Base-by-base conservation (phyloP, 2,329 filamentous ascomycete genomes). In the Stagonosporopsis chrysanthemi region DNA sequence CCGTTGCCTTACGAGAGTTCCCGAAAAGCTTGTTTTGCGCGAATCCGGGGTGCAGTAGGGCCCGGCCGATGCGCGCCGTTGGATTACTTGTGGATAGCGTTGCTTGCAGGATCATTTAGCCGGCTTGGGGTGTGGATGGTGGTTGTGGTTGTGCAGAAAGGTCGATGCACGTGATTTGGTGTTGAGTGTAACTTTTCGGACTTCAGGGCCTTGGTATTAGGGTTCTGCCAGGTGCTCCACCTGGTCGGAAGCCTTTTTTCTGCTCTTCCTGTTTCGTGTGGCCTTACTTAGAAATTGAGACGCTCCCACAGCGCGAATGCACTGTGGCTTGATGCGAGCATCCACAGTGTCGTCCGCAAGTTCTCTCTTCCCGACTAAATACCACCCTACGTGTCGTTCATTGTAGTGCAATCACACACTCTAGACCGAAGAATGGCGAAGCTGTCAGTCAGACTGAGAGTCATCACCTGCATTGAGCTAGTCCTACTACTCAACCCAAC, bases 11-110 rank as follows among this genome's bases (percentile, higher is more conserved):
- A 47, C 50, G 50, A 46, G 26, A 40, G 50, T 36, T 46, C 42
- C 50, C 50, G 50, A 53, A 53, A 53, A 47, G 50, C 50, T 53
- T 53, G 36, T 45, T 26, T 28, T 11, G 35, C 11, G 35, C 12
- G 6, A 40, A 40, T 24, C 38, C 12, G 38, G 38, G 38, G 38
- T 40, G 22, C 38, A 40, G 38, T 40, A 40, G 38, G 36, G 38
- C 38, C 26, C 38, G 38, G 38, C 38, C 26, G 19, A 40, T 23
- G 22, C 38, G 38, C 46, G 24, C 24, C 36, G 17, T 19, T 31
- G 17, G 12, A 26, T 41, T 15, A 6, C 17, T 19, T 19, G 36
- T 39, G n/a, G 36, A 39, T 39, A 17, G 1, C 17, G 19, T 11
- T 39, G 36, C 12, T 14, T 24, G 39, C 22, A n/a, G 22, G 22